Evolutionary conservation across 495 filamentous ascomycete species (phyloP).

Genomic region (Penicillium diatomitis): DNA sequence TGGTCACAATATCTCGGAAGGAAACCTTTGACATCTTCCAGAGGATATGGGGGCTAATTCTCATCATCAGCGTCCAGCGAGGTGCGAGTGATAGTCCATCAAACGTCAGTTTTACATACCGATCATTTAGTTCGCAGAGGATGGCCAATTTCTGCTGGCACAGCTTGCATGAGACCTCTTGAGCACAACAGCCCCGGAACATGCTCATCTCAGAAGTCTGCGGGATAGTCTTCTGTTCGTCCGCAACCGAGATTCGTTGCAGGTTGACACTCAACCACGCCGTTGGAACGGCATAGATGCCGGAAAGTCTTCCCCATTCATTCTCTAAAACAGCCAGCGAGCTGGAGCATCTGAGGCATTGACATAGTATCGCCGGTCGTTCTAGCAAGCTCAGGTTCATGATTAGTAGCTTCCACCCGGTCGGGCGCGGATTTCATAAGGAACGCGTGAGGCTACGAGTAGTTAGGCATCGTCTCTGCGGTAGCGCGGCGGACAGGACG

Average conservation of each 20-base stretch:
- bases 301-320: constrained; percentile 38
- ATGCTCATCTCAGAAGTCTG: constrained; percentile 31
- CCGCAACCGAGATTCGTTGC: constrained; percentile 32
- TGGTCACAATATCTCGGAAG: constrained; percentile 38
- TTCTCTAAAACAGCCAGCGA: constrained; percentile 40
- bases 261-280: constrained; percentile 39
- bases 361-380: constrained; percentile 32
- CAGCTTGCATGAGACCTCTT: constrained; percentile 36
- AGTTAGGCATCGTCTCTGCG: too few species aligned
- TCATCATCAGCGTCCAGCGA: constrained; percentile 3
- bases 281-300: constrained; percentile 31
- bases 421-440: not conserved
- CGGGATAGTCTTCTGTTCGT: constrained; percentile 34
- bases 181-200: constrained; percentile 33
- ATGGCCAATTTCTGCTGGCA: constrained; percentile 38
- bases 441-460: not conserved
- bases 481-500: too few species aligned
- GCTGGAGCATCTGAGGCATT: constrained; percentile 38
- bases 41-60: constrained; percentile 29
- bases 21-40: constrained; percentile 40
- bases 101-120: constrained; percentile 21
- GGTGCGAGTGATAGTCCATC: too few species aligned
- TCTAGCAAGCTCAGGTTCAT: constrained; percentile 35
- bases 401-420: not conserved
- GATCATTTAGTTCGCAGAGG: constrained; percentile 29